Conservation (phyloP, 1,139 yeast genomes). For the Saccharomycopsis hybrid region DNA sequence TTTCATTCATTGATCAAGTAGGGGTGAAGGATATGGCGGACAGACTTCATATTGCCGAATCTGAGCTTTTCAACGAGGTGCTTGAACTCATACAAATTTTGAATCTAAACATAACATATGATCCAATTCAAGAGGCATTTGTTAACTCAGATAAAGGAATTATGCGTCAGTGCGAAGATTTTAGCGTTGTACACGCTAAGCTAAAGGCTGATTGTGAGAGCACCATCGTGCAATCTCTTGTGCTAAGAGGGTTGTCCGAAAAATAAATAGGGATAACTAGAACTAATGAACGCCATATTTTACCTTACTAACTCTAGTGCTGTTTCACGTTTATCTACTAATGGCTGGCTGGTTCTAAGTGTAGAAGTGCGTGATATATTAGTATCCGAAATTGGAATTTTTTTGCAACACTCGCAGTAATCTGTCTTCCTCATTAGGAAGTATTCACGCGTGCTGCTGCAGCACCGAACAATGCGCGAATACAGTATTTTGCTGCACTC, state of each 20-base stretch:
- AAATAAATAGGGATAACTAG: not conserved
- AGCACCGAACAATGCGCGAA: too few relatives aligned
- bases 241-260: not conserved
- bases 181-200: not conserved
- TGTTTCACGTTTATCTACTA: too few relatives aligned
- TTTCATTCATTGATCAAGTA: conserved; percentile 24
- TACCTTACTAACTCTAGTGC: too few relatives aligned
- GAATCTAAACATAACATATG: conserved; percentile 12
- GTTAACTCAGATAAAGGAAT: not conserved
- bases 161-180: not conserved
- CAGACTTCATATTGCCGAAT: conserved; percentile 21
- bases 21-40: conserved; percentile 23
- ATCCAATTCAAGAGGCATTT: conserved; percentile 6
- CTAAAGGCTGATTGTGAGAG: conserved; percentile 2
- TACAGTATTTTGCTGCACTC: too few relatives aligned
- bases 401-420: too few relatives aligned
- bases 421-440: too few relatives aligned
- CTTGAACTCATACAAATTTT: conserved; percentile 9
- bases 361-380: too few relatives aligned
- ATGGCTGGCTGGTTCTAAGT: too few relatives aligned
- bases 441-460: too few relatives aligned
- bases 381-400: too few relatives aligned
- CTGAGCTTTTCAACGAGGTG: not conserved
- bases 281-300: too few relatives aligned
- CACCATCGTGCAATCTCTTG: conserved; percentile 1